These are phyloP conservation scores for Leccinum insigne DNA, from an alignment of 1,284 basidiomycete species.

Conservation along the genomic window DNA sequence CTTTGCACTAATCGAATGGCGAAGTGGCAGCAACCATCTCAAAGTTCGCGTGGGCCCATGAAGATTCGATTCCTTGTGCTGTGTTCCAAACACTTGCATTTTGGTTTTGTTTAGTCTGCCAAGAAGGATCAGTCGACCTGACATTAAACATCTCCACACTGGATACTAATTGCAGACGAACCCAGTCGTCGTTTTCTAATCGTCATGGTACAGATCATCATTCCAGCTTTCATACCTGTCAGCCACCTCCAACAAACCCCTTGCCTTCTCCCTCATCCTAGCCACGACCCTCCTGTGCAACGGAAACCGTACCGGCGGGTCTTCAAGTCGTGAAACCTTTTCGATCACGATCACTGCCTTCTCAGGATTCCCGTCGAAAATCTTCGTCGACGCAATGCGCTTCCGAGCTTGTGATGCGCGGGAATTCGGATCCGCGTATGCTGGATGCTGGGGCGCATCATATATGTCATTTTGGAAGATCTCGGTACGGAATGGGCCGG, in stretches of 20 bases:
- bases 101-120: not conserved
- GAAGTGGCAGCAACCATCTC: no score
- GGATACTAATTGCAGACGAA: not conserved
- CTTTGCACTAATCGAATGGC: not conserved
- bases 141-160: not conserved
- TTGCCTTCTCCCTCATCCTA: conserved; percentile 20
- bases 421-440: conserved; percentile 18
- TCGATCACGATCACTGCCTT: conserved; percentile 23
- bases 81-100: not conserved
- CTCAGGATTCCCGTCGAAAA: conserved; percentile 16
- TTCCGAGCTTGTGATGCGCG: conserved; percentile 8
- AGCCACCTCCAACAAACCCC: conserved; percentile 10
- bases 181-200: not conserved
- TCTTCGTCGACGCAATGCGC: not conserved
- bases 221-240: conserved; percentile 26
- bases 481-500: conserved; percentile 26
- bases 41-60: not conserved
- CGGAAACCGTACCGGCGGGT: conserved; percentile 22
- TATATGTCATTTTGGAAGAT: conserved; percentile 6
- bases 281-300: conserved; percentile 18
- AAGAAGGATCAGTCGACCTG: not conserved
- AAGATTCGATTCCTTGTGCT: not conserved
- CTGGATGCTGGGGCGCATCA: conserved; percentile 17
- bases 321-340: conserved; percentile 16
- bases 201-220: conserved; percentile 19